A percentile compares a stretch with the other conserved stretches of the same genome.
Conservation (phyloP, 805 yeast genomes). For the Kuraishia cidri region DNA sequence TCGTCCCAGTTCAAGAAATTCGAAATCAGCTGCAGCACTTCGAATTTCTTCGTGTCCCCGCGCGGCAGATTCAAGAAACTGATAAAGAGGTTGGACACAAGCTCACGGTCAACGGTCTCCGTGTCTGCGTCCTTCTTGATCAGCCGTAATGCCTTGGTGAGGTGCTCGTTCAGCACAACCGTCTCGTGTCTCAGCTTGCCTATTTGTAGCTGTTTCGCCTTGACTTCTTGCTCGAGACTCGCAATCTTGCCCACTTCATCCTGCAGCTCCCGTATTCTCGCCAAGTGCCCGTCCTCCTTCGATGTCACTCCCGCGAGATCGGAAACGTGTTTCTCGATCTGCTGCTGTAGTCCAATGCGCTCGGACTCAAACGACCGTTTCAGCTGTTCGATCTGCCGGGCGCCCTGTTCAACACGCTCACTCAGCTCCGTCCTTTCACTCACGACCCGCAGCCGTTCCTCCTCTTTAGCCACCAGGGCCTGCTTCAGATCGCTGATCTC, state of each 20-base stretch:
- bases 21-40: constrained; percentile 77
- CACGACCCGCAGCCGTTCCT: constrained; percentile 9
- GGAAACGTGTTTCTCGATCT: constrained; percentile 11
- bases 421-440: constrained; percentile 14
- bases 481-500: constrained; percentile 25
- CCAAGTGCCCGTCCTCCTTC: constrained; percentile 5
- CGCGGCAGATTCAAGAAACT: constrained; percentile 84
- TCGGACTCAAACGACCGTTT: constrained; percentile 12
- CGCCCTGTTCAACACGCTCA: constrained; percentile 14
- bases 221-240: constrained; percentile 43
- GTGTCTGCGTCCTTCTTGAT: constrained; percentile 71
- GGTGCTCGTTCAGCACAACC: constrained; percentile 85
- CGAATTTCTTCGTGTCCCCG: constrained; percentile 91
- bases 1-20: constrained; percentile 88
- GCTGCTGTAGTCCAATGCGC: constrained; percentile 12
- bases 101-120: constrained; percentile 77
- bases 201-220: constrained; percentile 66
- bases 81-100: constrained; percentile 77
- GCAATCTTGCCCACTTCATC: constrained; percentile 13
- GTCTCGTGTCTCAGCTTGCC: constrained; percentile 95
- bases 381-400: constrained; percentile 5
- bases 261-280: constrained; percentile 8
- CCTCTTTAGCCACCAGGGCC: constrained; percentile 14
- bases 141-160: constrained; percentile 85
- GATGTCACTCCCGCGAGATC: constrained; percentile 5